Base-by-base conservation (phyloP, 2,329 filamentous ascomycete genomes). In the Colletotrichum scovillei region DNA sequence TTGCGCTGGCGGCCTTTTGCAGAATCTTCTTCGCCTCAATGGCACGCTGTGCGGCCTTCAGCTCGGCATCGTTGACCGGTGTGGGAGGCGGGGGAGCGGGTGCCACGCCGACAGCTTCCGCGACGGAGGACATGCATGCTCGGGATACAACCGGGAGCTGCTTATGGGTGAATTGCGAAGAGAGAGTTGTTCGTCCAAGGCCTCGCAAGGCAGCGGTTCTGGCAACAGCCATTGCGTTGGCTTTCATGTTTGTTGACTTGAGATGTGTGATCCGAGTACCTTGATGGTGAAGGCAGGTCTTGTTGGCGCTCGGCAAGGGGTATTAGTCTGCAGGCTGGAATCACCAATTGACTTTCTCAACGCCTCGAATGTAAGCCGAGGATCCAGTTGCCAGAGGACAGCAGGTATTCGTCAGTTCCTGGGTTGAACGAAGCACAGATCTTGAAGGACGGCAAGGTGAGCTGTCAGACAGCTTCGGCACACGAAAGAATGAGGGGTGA, bases 1-100 rank as follows among this genome's bases (percentile, higher is more conserved):
- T 88, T 26, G 92, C 91, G 57, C 88, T 85, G 26, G 93, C 86
- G 9, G 93, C 93, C 76, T 84, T 81, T 7, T 78, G 82, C 46
- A 89, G 76, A 26, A 87, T 82, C 64, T 80, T 69, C 32, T 74
- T 75, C 26, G 72, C 74, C 35, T 75, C 60, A 5, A 57, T 26
- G 55, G 67, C 32, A 8, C 62, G 67, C 22, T 70, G 71, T 28
- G 56, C 46, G 9, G 71, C 67, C 12, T n/a, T 26, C 38, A 66
- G n/a, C 12, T 53, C 49, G 8, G 67, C 46, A 35, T 62, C 67
- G 35, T 70, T 46, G 42, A 49, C 42, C 19, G 42, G 42, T 3
- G 55, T 46, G 2, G 70, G 70, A 11, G 70, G 70, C 42, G 70
- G 70, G 22, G 70, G 70, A 35, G 60, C 70, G 16, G 70, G 67